These are phyloP conservation scores for Mycena filopes DNA, from an alignment of 768 basidiomycete genomes.

Conservation along the genomic window DNA sequence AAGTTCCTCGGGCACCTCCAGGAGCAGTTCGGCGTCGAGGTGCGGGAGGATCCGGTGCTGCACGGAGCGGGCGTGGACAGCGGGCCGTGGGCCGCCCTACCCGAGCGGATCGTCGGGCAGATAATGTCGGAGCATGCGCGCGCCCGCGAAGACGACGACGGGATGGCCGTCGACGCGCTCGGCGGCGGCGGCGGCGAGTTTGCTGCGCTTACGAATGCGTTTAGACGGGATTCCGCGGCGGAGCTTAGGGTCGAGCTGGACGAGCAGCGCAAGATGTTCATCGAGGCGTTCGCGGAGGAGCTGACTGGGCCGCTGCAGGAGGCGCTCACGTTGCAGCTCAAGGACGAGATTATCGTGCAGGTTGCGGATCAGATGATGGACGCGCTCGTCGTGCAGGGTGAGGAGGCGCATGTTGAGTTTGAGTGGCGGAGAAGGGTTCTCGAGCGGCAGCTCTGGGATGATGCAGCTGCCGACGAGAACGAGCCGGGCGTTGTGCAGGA, in stretches of 20 bases:
- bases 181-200: slow-evolving; percentile 19
- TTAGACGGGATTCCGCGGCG: slow-evolving; percentile 21
- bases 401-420: slow-evolving; percentile 34
- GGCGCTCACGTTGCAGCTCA: slow-evolving; percentile 28
- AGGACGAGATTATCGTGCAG: slow-evolving; percentile 31
- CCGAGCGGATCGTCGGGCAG: slow-evolving; percentile 19
- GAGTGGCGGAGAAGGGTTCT: slow-evolving; percentile 30
- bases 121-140: slow-evolving; percentile 23
- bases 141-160: not conserved
- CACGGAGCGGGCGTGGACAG: not conserved
- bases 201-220: slow-evolving; percentile 19
- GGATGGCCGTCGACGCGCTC: slow-evolving; percentile 18
- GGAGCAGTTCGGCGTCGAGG: slow-evolving; percentile 29
- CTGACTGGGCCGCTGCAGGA: slow-evolving; percentile 22
- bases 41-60: slow-evolving; percentile 6
- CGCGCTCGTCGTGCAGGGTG: slow-evolving; percentile 29
- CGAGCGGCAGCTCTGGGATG: slow-evolving; percentile 29
- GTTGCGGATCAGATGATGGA: slow-evolving; percentile 34
- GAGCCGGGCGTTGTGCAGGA: not conserved
- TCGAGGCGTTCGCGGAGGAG: slow-evolving; percentile 24
- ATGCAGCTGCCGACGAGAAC: slow-evolving; percentile 2
- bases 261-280: slow-evolving; percentile 17
- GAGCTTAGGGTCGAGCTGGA: slow-evolving; percentile 26
- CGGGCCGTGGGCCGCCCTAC: slow-evolving; percentile 19
- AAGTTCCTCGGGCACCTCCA: slow-evolving; percentile 23